Conservation (phyloP, 2,329 filamentous ascomycete species). For the Cladobotryum protrusum region DNA sequence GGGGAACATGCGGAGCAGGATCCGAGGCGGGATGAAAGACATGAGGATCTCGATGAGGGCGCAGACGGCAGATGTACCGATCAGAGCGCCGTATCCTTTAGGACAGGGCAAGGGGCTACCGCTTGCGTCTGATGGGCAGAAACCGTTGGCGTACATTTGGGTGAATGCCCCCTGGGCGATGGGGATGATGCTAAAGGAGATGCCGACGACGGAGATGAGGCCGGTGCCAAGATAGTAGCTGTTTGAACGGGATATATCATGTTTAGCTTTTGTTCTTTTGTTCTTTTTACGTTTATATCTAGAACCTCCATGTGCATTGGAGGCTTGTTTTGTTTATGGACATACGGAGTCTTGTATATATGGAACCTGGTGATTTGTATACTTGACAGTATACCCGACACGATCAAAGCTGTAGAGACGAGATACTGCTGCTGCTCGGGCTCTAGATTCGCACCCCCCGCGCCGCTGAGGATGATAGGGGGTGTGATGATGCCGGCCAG, state of each 20-base stretch:
- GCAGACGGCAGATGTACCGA: slow-evolving; percentile 63
- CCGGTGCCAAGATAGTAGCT: slow-evolving; percentile 75
- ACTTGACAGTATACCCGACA: slow-evolving; percentile 66
- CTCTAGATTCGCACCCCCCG: slow-evolving; percentile 57
- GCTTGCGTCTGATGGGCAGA: slow-evolving; percentile 51
- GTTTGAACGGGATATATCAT: background rate
- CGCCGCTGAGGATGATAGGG: slow-evolving; percentile 62
- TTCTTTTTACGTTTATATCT: background rate
- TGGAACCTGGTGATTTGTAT: slow-evolving; percentile 75
- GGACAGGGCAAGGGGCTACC: slow-evolving; percentile 69
- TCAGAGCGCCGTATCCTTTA: slow-evolving; percentile 63
- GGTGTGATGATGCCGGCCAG: slow-evolving; percentile 70
- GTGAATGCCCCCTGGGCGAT: slow-evolving; percentile 57
- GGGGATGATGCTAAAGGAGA: slow-evolving; percentile 29
- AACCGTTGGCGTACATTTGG: slow-evolving; percentile 74
- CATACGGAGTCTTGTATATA: slow-evolving; percentile 57
- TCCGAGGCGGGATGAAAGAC: slow-evolving; percentile 64
- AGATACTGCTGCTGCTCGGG: slow-evolving; percentile 64
- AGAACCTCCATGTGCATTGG: background rate
- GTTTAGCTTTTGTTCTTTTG: background rate
- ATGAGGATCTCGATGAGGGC: slow-evolving; percentile 65
- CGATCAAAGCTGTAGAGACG: slow-evolving; percentile 71
- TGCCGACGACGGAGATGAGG: slow-evolving; percentile 71
- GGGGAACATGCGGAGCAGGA: slow-evolving; percentile 68
- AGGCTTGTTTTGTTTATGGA: background rate